phyloP scores from a whole-genome alignment of 2,329 filamentous ascomycete species.

The Graphilbum ipis-grandicollis region DNA sequence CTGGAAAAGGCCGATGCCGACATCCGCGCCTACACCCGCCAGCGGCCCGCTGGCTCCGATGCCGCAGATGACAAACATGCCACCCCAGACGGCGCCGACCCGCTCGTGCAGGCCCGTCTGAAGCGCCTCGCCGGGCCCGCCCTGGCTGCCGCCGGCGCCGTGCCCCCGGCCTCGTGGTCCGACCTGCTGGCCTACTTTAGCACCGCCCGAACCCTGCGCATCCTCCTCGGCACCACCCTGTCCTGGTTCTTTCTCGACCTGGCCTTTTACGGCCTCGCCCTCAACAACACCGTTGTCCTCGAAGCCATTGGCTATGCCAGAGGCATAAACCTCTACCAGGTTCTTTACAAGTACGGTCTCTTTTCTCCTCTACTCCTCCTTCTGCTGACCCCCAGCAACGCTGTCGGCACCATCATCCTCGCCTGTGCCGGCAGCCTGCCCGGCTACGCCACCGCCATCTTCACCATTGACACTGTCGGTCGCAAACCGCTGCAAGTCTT shows the following conservation, averaged over 20 bases:
- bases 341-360: constrained; percentile 36
- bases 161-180: constrained; percentile 51
- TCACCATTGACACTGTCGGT: constrained; percentile 57
- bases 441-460: constrained; percentile 63
- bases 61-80: too few species aligned
- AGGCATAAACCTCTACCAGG: constrained; percentile 46
- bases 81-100: constrained; percentile 30
- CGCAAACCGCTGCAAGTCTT: constrained; percentile 58
- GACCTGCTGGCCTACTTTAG: constrained; percentile 53
- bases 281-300: constrained; percentile 62
- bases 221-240: constrained; percentile 57
- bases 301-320: constrained; percentile 53
- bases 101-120: constrained; percentile 31
- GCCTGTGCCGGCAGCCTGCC: constrained; percentile 63
- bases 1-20: constrained; percentile 60
- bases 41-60: constrained; percentile 27
- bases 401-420: constrained; percentile 61
- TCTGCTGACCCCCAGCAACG: constrained; percentile 21
- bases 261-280: constrained; percentile 51
- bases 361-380: background rate
- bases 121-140: constrained; percentile 26
- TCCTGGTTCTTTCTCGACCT: constrained; percentile 71
- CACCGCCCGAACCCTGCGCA: constrained; percentile 51
- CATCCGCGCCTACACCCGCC: constrained; percentile 40
- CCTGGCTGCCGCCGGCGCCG: constrained; percentile 17